Percentiles rank a stretch among this genome's conserved stretches.
Conservation (phyloP, 805 yeast genomes). For the Sugiyamaella chiloensis region DNA sequence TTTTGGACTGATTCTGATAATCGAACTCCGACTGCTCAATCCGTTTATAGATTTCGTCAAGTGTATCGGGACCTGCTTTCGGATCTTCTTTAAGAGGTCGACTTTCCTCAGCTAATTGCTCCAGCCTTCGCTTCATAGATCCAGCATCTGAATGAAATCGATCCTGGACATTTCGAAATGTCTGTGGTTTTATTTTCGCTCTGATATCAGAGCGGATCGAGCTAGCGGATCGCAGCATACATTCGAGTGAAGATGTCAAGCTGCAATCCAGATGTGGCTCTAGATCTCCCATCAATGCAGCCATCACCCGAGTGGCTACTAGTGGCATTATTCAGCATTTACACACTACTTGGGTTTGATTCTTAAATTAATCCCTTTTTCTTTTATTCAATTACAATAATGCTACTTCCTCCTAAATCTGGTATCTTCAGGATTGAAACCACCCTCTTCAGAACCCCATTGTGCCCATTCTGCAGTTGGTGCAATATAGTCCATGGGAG, state of each 20-base stretch:
- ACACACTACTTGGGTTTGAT: too few relatives aligned
- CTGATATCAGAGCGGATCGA: too few relatives aligned
- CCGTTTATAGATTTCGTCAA: slow-evolving; percentile 13
- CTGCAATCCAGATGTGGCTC: too few relatives aligned
- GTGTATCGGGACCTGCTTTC: slow-evolving; percentile 30
- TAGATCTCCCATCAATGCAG: too few relatives aligned
- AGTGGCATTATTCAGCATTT: too few relatives aligned
- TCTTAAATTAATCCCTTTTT: too few relatives aligned
- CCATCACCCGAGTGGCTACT: too few relatives aligned
- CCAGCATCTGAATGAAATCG: slow-evolving; percentile 16
- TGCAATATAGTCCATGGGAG: slow-evolving; percentile 73
- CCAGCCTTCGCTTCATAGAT: slow-evolving; percentile 37
- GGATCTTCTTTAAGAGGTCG: slow-evolving; percentile 36
- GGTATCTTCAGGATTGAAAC: slow-evolving; percentile 84
- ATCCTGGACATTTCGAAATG: not conserved
- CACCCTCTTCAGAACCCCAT: slow-evolving; percentile 81
- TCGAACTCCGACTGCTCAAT: slow-evolving; percentile 37
- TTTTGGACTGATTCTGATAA: slow-evolving; percentile 38
- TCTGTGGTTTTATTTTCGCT: not conserved
- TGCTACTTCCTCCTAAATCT: slow-evolving; percentile 60
- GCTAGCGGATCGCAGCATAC: too few relatives aligned
- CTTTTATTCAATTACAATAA: too few relatives aligned
- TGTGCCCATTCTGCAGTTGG: slow-evolving; percentile 90
- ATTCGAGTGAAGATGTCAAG: too few relatives aligned
- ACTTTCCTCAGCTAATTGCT: slow-evolving; percentile 45